phyloP scores from a whole-genome alignment of 768 basidiomycete genomes.

The Thelephora ganbajun region DNA sequence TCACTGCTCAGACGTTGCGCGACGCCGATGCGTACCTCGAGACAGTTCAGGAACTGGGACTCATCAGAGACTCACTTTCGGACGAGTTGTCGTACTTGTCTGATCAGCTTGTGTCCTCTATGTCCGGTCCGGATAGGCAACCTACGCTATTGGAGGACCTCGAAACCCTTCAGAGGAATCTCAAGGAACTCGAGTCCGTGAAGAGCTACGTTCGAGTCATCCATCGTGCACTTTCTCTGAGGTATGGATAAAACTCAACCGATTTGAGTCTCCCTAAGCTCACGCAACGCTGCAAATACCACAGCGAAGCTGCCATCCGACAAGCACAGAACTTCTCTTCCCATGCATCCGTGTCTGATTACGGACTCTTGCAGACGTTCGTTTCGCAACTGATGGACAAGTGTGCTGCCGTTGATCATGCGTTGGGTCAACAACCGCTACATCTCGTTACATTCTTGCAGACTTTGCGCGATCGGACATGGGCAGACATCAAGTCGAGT shows the following conservation, averaged over 20 bases:
- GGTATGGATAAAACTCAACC: constrained; percentile 30
- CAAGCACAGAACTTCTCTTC: constrained; percentile 29
- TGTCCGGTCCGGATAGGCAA: constrained; percentile 29
- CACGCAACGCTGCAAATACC: neutral
- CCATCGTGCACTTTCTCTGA: constrained; percentile 53
- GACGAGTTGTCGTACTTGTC: constrained; percentile 67
- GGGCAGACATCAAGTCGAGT: constrained; percentile 56
- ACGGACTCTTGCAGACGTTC: constrained; percentile 48
- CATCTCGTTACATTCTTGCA: constrained; percentile 50
- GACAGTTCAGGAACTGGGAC: constrained; percentile 59
- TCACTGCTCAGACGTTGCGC: constrained; percentile 35
- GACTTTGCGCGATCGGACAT: constrained; percentile 53
- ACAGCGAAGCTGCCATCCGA: constrained; percentile 44
- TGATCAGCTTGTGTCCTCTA: constrained; percentile 44
- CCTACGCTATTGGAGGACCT: constrained; percentile 72
- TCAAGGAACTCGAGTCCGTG: constrained; percentile 67
- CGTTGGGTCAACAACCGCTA: constrained; percentile 33
- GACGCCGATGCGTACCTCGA: constrained; percentile 35
- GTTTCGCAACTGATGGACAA: constrained; percentile 32
- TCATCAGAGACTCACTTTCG: constrained; percentile 61
- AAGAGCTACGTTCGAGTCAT: constrained; percentile 66
- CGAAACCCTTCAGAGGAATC: constrained; percentile 59
- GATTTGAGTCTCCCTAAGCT: neutral
- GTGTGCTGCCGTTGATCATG: constrained; percentile 32
- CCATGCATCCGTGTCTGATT: constrained; percentile 35